Percentiles rank a stretch among this genome's conserved stretches.
Conservation (phyloP, 768 basidiomycete genomes). For the Suillus paluster region DNA sequence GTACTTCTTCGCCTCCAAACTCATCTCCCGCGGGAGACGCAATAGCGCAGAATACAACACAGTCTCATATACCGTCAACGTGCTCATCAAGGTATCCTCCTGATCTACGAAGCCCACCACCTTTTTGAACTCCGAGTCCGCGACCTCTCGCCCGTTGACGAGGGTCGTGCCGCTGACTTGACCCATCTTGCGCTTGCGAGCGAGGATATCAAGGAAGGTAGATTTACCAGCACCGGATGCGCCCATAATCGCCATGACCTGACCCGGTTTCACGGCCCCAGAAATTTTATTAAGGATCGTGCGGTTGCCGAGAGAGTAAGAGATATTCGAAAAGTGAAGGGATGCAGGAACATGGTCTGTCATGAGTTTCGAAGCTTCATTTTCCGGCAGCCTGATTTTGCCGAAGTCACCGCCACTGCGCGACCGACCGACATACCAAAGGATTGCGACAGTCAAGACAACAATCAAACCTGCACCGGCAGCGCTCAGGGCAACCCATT, state of each 20-base stretch:
- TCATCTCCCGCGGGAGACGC: conserved; percentile 93
- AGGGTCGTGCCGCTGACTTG: conserved; percentile 70
- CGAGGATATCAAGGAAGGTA: conserved; percentile 94
- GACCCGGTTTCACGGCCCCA: conserved; percentile 85
- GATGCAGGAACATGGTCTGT: conserved; percentile 93
- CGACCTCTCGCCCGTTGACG: conserved; percentile 84
- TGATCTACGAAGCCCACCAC: conserved; percentile 97
- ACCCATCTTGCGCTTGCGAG: conserved; percentile 87
- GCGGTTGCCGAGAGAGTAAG: conserved; percentile 69
- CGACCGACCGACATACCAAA: conserved; percentile 90
- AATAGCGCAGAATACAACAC: conserved; percentile 92
- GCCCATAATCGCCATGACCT: conserved; percentile 95
- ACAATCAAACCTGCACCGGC: conserved; percentile 80
- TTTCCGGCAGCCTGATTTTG: conserved; percentile 76
- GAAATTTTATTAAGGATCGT: conserved; percentile 81
- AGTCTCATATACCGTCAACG: conserved; percentile 97
- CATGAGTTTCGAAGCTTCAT: conserved; percentile 85
- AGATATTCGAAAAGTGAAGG: conserved; percentile 86
- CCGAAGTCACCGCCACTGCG: conserved; percentile 65
- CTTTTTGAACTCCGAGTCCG: conserved; percentile 75
- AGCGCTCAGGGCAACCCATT: conserved; percentile 84
- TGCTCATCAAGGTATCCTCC: conserved; percentile 97
- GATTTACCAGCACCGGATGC: conserved; percentile 97
- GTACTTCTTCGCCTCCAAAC: conserved; percentile 91
- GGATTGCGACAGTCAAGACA: conserved; percentile 65